Evolutionary conservation across 441 rosid genomes (phyloP), one percentile per base, ranked within the genome.

Genomic region (Dalechampia spathulata): DNA sequence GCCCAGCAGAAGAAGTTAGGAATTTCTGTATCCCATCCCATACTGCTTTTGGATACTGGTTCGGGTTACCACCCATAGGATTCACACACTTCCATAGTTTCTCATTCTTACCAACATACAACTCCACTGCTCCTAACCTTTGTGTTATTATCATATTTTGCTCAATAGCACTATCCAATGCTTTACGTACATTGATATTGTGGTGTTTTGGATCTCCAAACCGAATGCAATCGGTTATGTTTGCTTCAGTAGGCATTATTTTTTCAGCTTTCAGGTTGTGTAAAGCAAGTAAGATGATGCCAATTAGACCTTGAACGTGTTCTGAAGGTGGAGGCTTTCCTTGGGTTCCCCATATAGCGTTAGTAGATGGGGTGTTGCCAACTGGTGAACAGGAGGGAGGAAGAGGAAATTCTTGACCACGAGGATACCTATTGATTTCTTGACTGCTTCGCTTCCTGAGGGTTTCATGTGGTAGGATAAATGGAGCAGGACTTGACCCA

Each of bases 41-140:
- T 25, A 52, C 56, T 55, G 49, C 64, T 52, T 66, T 60, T 13
- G 77, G 65, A 44, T 63, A 64, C 54, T 52, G 48, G 37, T 69
- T 69, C 22, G 81, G 75, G 63, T 62, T 60, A 42, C 75, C 76
- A 9, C 68, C 75, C 15, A 71, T 41, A 25, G 68, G 77, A 52
- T 79, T 76, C 43, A 79, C 75, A 60, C 81, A 79, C 45, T 58
- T 66, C 83, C 81, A 79, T 14, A 76, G 60, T 44, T 55, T 71
- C 47, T 61, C 72, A 20, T 79, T 73, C 60, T 71, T 79, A 30
- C 72, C 65, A 52, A 79, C 63, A 62, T 62, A 79, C 62, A 79
- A 51, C 59, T 62, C 59, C 40, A 71, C 10, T 23, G 64, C 37
- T 32, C 81, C 77, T 23, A 76, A 39, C 9, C 55, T 73, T 56